Conservation (phyloP, 2,329 filamentous ascomycete species). For the Calonectria naviculata region DNA sequence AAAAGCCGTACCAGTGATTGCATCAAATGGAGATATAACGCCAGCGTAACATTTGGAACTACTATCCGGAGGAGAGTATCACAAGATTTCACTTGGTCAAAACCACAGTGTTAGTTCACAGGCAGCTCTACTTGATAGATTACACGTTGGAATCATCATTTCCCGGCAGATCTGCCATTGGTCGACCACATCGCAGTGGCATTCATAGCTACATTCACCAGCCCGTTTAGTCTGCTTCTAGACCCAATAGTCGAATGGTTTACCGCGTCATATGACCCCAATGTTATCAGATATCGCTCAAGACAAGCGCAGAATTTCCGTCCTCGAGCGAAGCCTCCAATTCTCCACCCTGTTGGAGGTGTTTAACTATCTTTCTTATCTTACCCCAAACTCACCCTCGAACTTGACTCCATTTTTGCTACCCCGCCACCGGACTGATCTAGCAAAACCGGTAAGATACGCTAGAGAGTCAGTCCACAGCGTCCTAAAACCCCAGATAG, state of each 20-base stretch:
- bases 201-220: not conserved
- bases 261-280: not conserved
- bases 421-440: not conserved
- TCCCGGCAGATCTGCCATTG: not conserved
- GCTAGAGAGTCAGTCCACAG: constrained; percentile 2
- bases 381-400: not conserved
- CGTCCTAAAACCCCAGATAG: constrained; percentile 21
- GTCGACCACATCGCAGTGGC: not conserved
- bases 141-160: not conserved
- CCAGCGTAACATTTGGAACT: too few relatives aligned
- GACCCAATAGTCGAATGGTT: too few relatives aligned
- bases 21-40: too few relatives aligned
- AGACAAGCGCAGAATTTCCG: not conserved
- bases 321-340: not conserved
- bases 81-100: too few relatives aligned
- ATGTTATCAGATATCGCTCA: not conserved
- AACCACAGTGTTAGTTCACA: not conserved
- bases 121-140: not conserved
- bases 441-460: not conserved
- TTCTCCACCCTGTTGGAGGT: not conserved
- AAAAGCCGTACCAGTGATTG: too few relatives aligned
- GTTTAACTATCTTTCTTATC: not conserved
- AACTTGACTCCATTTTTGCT: too few relatives aligned
- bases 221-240: not conserved
- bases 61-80: too few relatives aligned